Base-by-base conservation (phyloP, 2,329 filamentous ascomycete genomes). In the Xylariaceae sp. region DNA sequence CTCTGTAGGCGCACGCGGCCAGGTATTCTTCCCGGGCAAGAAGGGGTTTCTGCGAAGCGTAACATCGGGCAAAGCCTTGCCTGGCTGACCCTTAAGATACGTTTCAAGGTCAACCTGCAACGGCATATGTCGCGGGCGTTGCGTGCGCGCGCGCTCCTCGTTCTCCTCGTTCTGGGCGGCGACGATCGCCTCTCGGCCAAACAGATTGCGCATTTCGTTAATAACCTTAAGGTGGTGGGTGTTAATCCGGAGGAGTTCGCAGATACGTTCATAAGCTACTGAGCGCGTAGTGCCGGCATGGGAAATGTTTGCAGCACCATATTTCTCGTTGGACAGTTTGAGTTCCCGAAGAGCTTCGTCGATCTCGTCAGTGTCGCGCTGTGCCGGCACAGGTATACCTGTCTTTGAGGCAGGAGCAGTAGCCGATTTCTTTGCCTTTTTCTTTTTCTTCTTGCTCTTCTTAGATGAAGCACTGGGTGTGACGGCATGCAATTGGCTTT, bases 11-110 rank as follows among this genome's bases (percentile, higher is more conserved):
- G 86, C 86, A 26, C 84, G 80, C 3, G 92, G 92, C 92, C 92
- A 97, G 44, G 89, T 85, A 59, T 94, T 91, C 66, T 91, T 92
- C 41, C 90, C 91, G 62, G 92, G 88, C 55, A 96, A 85, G 67
- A 96, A 93, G 10, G 90, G 81, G 66, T 96, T 97, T 29, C 88
- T 83, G 37, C 89, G 83, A 24, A 90, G 77, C 16, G 88, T 86
- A 26, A 91, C 78, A 46, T 91, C 86, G 1, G 86, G 83, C 45
- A 94, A 78, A 62, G 83, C 86, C 62, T 84, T 81, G 1, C 81
- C 80, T 20, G 83, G 80, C 13, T 81, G 81, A 4, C 80, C 76
- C 50, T 75, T 77, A 20, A 84, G 71, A 54, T 75, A 82, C 0
- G 77, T 80, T 66, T 84, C 80, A 40, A 84, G 72, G 53, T 87